These are phyloP conservation scores for Leptographium lundbergii DNA, from an alignment of 2,329 filamentous ascomycete genomes.

Conservation along the genomic window DNA sequence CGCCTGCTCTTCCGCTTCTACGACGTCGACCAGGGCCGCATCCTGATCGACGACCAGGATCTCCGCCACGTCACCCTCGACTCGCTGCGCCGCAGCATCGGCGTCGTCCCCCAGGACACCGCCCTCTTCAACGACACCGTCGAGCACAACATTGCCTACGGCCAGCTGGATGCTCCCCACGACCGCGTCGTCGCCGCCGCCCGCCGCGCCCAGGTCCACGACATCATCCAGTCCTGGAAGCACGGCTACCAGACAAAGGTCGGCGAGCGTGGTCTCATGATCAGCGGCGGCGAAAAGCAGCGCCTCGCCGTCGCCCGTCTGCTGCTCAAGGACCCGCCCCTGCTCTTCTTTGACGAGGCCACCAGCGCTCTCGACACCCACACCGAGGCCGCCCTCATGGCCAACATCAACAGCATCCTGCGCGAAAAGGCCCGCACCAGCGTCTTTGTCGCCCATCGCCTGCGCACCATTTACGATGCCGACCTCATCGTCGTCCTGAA, in stretches of 20 bases:
- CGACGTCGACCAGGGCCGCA: conserved; percentile 72
- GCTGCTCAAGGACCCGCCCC: conserved; percentile 24
- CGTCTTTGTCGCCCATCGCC: conserved; percentile 84
- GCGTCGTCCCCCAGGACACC: conserved; percentile 94
- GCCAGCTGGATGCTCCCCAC: conserved; percentile 56
- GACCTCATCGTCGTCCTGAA: conserved; percentile 86
- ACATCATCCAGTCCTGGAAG: conserved; percentile 66
- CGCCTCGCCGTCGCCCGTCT: conserved; percentile 35
- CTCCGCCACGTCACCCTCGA: conserved; percentile 72
- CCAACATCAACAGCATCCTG: conserved; percentile 85
- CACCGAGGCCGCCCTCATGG: conserved; percentile 78
- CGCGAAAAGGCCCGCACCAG: conserved; percentile 82
- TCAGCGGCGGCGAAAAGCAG: conserved; percentile 45
- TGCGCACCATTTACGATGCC: conserved; percentile 88
- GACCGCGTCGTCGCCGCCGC: conserved; percentile 69
- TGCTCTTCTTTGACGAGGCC: conserved; percentile 22
- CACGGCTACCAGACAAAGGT: conserved; percentile 88
- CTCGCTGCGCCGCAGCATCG: conserved; percentile 72
- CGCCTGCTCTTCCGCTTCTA: conserved; percentile 90
- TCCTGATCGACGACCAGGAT: conserved; percentile 88
- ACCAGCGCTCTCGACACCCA: conserved; percentile 30
- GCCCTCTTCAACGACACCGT: conserved; percentile 96
- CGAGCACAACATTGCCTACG: conserved; percentile 90
- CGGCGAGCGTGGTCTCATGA: conserved; percentile 31
- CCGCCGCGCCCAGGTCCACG: conserved; percentile 70